A percentile compares a stretch with the other conserved stretches of the same genome.
phyloP scores from a whole-genome alignment of 2,329 filamentous ascomycete species.

The Hypomyces perniciosus region DNA sequence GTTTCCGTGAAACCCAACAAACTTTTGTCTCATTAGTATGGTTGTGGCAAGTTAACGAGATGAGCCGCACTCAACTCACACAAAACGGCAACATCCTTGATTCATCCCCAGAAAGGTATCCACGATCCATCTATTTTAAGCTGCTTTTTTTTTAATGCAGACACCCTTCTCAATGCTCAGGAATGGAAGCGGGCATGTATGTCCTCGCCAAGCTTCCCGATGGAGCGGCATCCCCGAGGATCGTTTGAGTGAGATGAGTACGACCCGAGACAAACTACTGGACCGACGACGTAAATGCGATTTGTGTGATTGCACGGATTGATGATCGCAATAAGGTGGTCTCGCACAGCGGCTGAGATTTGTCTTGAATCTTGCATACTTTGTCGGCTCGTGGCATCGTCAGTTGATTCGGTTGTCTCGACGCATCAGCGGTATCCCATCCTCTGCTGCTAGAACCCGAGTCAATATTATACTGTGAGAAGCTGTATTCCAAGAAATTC shows the following conservation, averaged over 20 bases:
- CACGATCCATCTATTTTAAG: no score
- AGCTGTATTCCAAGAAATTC: no score
- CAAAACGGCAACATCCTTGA: neutral
- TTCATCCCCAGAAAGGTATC: neutral
- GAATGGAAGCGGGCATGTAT: neutral
- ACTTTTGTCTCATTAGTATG: neutral
- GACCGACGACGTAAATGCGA: no score
- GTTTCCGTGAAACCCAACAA: neutral
- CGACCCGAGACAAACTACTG: no score
- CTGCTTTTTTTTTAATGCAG: constrained; percentile 1
- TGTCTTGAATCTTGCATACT: neutral
- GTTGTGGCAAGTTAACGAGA: neutral
- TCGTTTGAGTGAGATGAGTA: neutral
- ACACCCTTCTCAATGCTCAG: neutral
- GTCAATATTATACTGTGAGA: no score
- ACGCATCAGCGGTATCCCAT: no score
- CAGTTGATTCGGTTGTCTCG: neutral
- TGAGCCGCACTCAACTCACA: no score
- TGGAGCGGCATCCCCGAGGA: neutral
- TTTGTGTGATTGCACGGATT: no score
- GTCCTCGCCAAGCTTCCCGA: neutral
- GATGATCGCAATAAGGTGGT: neutral
- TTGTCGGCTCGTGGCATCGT: neutral
- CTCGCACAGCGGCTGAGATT: constrained; percentile 3
- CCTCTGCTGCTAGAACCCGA: no score